Evolutionary conservation across 257 asterid genomes (phyloP), one percentile per base, ranked within the genome.

Genomic region (Nicotiana benthamiana): DNA sequence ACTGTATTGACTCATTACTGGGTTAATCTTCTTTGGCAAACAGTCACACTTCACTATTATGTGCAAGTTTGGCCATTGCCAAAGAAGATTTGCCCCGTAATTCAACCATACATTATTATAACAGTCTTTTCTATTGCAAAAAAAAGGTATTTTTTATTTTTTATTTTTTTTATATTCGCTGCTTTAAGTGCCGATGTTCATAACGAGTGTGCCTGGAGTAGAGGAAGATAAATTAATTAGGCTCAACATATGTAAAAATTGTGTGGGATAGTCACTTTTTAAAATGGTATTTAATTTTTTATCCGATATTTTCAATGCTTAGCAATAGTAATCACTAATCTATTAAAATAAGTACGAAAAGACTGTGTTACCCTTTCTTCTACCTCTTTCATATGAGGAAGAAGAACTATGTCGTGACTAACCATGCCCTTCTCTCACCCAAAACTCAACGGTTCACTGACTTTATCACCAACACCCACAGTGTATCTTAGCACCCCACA

Each of bases 41-140:
- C 36, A 43, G 79, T 56, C 79, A 54, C 26, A 56, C 3, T 52
- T 52, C 60, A 9, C 32, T 3, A 2, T 40, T 5, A 3, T 11
- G 40, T 46, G 17, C 40, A 60, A 43, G 59, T 26, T 64, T 79
- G 75, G 77, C 36, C 48, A 77, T 32, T 79, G 82, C 75, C 75
- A 79, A 63, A 46, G 75, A 53, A 62, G 81, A 40, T 78, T 78
- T 78, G 75, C 82, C 30, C 52, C 10, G 32, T 57, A 62, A 62
- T 43, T 15, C 75, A 16, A 11, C 51, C 26, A 66, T 32, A 66
- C 75, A 27, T 27, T 53, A 34, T n/a, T 18, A 18, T 18, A 64
- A 16, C 6, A 18, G 1, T 4, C 75, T 4, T 8, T 66, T 34
- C 9, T 18, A 34, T 66, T 66, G 18, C 2, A 17, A 17, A 2